phyloP scores from a whole-genome alignment of 805 yeast genomes.

The Clavispora carvajalis region DNA sequence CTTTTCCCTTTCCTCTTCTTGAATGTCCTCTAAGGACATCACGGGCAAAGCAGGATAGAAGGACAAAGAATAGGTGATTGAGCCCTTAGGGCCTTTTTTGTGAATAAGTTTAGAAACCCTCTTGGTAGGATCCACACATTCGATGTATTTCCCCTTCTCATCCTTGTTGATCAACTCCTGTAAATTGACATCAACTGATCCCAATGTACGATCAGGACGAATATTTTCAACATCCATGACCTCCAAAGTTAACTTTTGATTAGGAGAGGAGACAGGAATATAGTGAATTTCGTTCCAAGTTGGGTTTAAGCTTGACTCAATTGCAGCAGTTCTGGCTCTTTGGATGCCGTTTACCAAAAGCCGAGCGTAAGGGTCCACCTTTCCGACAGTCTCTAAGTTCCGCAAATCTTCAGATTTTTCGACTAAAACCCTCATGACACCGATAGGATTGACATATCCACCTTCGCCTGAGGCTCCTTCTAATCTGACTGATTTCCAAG shows the following conservation, averaged over 20 bases:
- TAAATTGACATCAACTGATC: conserved; percentile 68
- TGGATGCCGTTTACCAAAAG: conserved; percentile 71
- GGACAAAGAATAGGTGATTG: conserved; percentile 63
- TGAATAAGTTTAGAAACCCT: conserved; percentile 61
- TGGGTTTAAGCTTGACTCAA: conserved; percentile 67
- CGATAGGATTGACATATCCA: conserved; percentile 92
- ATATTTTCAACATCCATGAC: conserved; percentile 85
- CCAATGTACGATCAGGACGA: conserved; percentile 82
- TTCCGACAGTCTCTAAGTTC: conserved; percentile 85
- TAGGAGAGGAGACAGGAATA: conserved; percentile 75
- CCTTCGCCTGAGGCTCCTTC: conserved; percentile 61
- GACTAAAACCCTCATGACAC: conserved; percentile 74
- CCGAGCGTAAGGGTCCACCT: conserved; percentile 87
- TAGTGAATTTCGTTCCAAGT: conserved; percentile 80
- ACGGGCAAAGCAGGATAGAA: conserved; percentile 84
- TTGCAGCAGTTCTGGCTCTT: conserved; percentile 70
- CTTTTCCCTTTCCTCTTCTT: conserved; percentile 41
- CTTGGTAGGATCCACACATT: conserved; percentile 49
- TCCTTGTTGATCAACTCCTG: conserved; percentile 62
- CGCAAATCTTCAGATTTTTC: conserved; percentile 68
- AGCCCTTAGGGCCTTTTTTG: conserved; percentile 82
- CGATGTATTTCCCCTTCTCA: conserved; percentile 58
- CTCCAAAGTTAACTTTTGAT: conserved; percentile 78
- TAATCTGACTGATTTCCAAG: conserved; percentile 84
- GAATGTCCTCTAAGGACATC: conserved; percentile 67